Conservation (phyloP, 306 rosid genomes). For the Castanea crenata region DNA sequence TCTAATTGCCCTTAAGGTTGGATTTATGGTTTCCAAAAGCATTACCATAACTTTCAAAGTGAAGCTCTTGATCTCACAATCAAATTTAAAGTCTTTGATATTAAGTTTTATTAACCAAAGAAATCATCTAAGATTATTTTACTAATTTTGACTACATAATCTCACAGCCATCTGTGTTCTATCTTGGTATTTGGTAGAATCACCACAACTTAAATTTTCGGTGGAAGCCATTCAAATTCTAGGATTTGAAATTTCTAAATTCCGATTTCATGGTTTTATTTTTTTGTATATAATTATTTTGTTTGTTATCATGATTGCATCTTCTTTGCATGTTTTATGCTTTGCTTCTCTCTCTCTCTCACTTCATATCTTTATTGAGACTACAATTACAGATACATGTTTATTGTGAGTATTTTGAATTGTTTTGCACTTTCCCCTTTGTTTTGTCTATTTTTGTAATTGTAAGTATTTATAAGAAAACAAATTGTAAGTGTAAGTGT, state of each 20-base stretch:
- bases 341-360: neutral
- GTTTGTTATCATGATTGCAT: neutral
- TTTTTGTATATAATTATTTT: neutral
- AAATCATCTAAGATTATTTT: neutral
- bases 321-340: neutral
- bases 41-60: neutral
- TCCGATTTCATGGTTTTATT: neutral
- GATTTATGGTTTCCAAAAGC: neutral
- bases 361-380: neutral
- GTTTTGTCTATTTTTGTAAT: constrained; percentile 9
- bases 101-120: neutral
- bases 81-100: neutral
- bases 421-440: neutral
- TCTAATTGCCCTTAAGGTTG: too few species aligned
- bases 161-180: too few species aligned
- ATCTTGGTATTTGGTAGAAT: neutral
- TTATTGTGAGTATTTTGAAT: neutral
- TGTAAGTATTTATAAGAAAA: too few species aligned
- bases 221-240: neutral
- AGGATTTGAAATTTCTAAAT: neutral
- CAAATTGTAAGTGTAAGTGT: constrained; percentile 6
- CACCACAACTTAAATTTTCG: neutral
- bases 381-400: neutral
- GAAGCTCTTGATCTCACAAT: neutral
- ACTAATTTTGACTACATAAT: too few species aligned